Evolutionary conservation across 2,329 filamentous ascomycete genomes (phyloP), one percentile per base, ranked within the genome.

Genomic region (Alternaria ventricosa): DNA sequence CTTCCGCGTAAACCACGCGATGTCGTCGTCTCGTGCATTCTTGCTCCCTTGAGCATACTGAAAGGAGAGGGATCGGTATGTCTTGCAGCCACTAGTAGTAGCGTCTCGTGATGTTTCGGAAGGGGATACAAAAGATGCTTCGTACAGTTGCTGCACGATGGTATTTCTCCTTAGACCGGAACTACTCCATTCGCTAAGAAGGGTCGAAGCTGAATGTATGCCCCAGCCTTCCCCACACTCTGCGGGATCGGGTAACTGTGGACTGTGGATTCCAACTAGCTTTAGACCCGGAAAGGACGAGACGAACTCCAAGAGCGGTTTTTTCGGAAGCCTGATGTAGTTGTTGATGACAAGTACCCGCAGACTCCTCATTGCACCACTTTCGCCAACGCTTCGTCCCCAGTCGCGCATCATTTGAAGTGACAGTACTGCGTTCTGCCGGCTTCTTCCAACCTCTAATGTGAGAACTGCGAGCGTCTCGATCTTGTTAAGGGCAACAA

Each of bases 381-480:
- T 73, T 50, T 73, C 65, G 12, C 30, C 15, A 8, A 68, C 69
- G 23, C 66, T 68, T n/a, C 70, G 68, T 10, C 62, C 63, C 71
- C 73, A 76, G 44, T 63, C 54, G 18, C 61, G 59, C 27, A 75
- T 30, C 57, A 23, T 30, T n/a, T 62, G 20, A 58, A 44, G 47
- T 18, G 59, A 45, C 12, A 63, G 51, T 36, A 8, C 5, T 56
- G 41, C 18, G 15, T 22, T 25, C 30, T 13, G 49, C 7, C 13
- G 10, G 49, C 23, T 36, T n/a, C 47, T 55, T 13, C 20, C 28
- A 27, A 12, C 20, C 8, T 45, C 63, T 1, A 76, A 55, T 3
- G 65, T 33, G 5, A 76, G 63, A 5, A 65, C 64, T 3, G 65
- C 67, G 12, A 76, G 65, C 22, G 65, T 71, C 0, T 65, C 33